A percentile compares a stretch with the other conserved stretches of the same genome.
Conservation (phyloP, 1,139 yeast species). For the Kurtzmaniella natalensis region DNA sequence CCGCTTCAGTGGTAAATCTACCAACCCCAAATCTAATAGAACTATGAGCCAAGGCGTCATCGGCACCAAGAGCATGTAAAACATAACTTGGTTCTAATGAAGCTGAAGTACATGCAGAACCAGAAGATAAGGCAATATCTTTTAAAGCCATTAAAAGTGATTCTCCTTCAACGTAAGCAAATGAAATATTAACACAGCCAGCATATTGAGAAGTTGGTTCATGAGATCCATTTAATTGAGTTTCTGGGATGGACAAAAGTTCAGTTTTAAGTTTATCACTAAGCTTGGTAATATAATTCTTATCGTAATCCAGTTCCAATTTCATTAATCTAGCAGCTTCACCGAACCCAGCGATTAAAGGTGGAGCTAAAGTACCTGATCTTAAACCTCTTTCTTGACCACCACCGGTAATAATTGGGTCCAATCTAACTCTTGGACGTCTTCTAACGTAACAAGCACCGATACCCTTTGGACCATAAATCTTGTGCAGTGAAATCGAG, state of each 20-base stretch:
- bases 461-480: slow-evolving; percentile 97
- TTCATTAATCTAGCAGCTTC: slow-evolving; percentile 89
- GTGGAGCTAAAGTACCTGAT: slow-evolving; percentile 96
- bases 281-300: slow-evolving; percentile 61
- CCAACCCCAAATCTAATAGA: slow-evolving; percentile 97
- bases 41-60: slow-evolving; percentile 97
- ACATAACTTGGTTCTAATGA: slow-evolving; percentile 97
- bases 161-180: slow-evolving; percentile 98
- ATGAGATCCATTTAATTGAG: slow-evolving; percentile 80
- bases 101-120: slow-evolving; percentile 99
- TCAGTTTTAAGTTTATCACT: slow-evolving; percentile 72
- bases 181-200: slow-evolving; percentile 95
- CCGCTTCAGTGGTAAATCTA: slow-evolving; percentile 93
- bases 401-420: slow-evolving; percentile 94
- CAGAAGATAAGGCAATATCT: slow-evolving; percentile 93
- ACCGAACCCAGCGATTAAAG: slow-evolving; percentile 93
- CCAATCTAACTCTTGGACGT: slow-evolving; percentile 96
- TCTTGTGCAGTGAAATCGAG: slow-evolving; percentile 93
- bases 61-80: slow-evolving; percentile 94
- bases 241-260: slow-evolving; percentile 77
- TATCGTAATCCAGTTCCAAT: slow-evolving; percentile 72
- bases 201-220: slow-evolving; percentile 60
- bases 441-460: slow-evolving; percentile 96
- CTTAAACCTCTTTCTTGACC: slow-evolving; percentile 99
- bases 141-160: slow-evolving; percentile 95